A percentile compares a stretch with the other conserved stretches of the same genome.
Conservation (phyloP, 164 flowering plant species). For the Piper betle region DNA sequence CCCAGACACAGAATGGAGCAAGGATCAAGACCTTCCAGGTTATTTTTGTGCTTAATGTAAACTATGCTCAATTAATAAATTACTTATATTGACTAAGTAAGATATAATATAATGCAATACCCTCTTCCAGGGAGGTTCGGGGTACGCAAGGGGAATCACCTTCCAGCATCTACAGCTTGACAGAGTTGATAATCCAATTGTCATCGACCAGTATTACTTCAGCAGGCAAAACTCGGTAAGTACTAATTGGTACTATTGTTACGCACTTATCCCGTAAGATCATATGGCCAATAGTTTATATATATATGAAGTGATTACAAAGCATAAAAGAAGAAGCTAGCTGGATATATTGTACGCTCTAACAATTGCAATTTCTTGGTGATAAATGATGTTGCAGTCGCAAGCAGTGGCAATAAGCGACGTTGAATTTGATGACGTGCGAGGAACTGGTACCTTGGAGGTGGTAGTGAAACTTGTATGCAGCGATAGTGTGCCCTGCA, state of each 20-base stretch:
- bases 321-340: no score
- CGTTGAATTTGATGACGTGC: not conserved
- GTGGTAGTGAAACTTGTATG: conserved; percentile 3
- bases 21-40: conserved; percentile 51
- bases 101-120: no score
- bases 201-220: conserved; percentile 56
- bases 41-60: not conserved
- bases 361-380: not conserved
- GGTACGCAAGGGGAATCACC: conserved; percentile 18
- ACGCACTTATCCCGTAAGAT: no score
- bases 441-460: conserved; percentile 1
- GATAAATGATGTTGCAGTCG: not conserved
- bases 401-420: not conserved
- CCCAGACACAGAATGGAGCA: conserved; percentile 30
- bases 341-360: no score
- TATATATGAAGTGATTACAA: no score
- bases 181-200: conserved; percentile 26
- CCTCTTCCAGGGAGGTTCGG: no score
- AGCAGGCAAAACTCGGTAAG: not conserved
- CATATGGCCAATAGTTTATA: no score
- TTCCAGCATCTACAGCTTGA: conserved; percentile 24
- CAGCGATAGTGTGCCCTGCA: conserved; percentile 2
- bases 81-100: not conserved
- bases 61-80: not conserved
- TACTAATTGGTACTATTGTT: no score